Evolutionary conservation across 2,329 filamentous ascomycete genomes (phyloP), one percentile per base, ranked within the genome.

Genomic region (Mariannaea elegans): DNA sequence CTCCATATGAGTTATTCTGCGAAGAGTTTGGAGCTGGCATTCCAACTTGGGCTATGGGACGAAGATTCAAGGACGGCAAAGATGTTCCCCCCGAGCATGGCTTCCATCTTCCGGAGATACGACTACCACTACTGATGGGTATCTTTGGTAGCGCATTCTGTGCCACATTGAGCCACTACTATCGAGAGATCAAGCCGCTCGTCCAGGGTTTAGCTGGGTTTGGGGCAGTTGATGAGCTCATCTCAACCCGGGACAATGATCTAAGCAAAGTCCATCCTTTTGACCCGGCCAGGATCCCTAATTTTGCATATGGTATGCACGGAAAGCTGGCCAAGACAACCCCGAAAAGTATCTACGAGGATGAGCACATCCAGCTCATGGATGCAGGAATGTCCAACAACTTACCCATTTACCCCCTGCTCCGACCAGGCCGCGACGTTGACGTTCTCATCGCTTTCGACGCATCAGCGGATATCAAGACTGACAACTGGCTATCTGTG

Each of bases 341-440:
- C n/a, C 93, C 95, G 0, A 86, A 89, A 29, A 93, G 87, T 58
- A 86, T 97, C 36, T 88, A 91, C 69, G 81, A 86, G 16, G 84
- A 83, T 13, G 82, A 89, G 42, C 90, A 97, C 73, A 82, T 94
- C 16, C 89, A 92, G 65, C 83, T 94, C 14, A 98, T 97, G 94
- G 95, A 99, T 75, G 94, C 95, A 2, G 95, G 95, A 49, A 99
- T 99, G 95, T 96, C 92, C 65, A 98, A 99, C 74, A 99, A 99
- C 72, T 82, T 99, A 8, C 95, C 95, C 2, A 94, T 98, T 39
- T 99, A 99, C 73, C 95, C 95, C 0, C 84, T 98, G 3, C 87
- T 99, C 16, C 88, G 95, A 10, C 93, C 93, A 0, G 94, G 94
- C 2, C 86, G 95, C 32, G 86, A 97, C 56, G 90, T 99, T 6